A percentile compares a stretch with the other conserved stretches of the same genome.
phyloP scores from a whole-genome alignment of 2,329 filamentous ascomycete genomes.

The Coniochaeta sp. region DNA sequence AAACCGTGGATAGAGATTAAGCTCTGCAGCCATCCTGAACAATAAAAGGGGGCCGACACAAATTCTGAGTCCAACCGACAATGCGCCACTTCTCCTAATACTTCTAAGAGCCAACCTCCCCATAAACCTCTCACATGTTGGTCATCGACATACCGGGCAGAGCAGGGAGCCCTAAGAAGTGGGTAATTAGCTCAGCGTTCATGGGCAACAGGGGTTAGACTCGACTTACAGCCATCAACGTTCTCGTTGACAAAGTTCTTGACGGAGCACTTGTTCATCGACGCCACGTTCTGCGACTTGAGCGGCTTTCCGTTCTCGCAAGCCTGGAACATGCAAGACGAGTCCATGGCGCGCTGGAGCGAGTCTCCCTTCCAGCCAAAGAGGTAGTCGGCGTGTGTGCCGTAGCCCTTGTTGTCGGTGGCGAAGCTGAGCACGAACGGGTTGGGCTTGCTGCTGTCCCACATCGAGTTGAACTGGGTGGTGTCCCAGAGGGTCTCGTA shows the following conservation, averaged over 20 bases:
- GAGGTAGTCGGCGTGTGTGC: slow-evolving; percentile 23
- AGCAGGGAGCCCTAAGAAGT: background rate
- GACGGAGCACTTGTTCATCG: slow-evolving; percentile 23
- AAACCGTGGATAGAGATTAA: too few species aligned
- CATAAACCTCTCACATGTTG: background rate
- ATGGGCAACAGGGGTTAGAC: background rate
- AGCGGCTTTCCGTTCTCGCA: slow-evolving; percentile 23
- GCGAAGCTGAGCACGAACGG: slow-evolving; percentile 20
- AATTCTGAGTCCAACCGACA: too few species aligned
- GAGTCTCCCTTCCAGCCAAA: slow-evolving; percentile 26
- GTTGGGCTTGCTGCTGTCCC: slow-evolving; percentile 24
- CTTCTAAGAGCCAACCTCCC: background rate
- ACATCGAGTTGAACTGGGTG: slow-evolving; percentile 25
- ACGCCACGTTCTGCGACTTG: slow-evolving; percentile 21
- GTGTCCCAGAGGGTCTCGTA: slow-evolving; percentile 39
- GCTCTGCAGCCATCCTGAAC: background rate
- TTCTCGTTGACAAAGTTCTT: slow-evolving; percentile 20
- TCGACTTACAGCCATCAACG: slow-evolving; percentile 19
- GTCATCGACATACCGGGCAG: slow-evolving; percentile 1
- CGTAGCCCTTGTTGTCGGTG: slow-evolving; percentile 16
- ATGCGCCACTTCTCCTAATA: background rate
- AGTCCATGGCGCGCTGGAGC: slow-evolving; percentile 23
- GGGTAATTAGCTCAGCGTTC: background rate
- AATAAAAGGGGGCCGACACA: background rate
- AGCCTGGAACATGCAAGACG: slow-evolving; percentile 20